Percentiles rank a stretch among this genome's conserved stretches.
These are phyloP conservation scores for Myriosclerotinia duriaeana DNA, from an alignment of 2,329 filamentous ascomycete species.

Conservation along the genomic window DNA sequence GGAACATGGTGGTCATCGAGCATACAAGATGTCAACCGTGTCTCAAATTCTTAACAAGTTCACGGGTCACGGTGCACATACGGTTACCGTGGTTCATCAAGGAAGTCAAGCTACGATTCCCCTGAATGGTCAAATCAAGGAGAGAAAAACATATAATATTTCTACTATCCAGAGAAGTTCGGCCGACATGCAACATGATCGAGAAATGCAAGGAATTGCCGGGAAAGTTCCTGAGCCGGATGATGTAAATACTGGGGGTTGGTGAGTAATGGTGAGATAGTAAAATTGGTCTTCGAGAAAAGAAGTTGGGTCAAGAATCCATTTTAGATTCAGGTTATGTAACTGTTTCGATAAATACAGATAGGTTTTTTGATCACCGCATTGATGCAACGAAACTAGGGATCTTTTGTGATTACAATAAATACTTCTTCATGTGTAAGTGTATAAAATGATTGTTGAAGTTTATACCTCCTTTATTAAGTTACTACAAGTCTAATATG, in stretches of 20 bases:
- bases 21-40: slow-evolving; percentile 21
- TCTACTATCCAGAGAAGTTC: slow-evolving; percentile 11
- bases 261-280: background rate
- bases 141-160: slow-evolving; percentile 13
- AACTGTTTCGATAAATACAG: background rate
- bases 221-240: slow-evolving; percentile 17
- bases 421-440: too few relatives aligned
- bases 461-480: too few relatives aligned
- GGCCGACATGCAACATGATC: slow-evolving; percentile 16
- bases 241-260: slow-evolving; percentile 21
- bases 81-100: slow-evolving; percentile 16
- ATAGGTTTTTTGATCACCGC: background rate
- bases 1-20: background rate
- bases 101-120: slow-evolving; percentile 13
- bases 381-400: background rate
- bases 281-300: background rate
- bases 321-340: slow-evolving; percentile 7
- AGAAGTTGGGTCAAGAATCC: slow-evolving; percentile 1
- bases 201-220: slow-evolving; percentile 15
- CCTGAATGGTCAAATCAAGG: background rate
- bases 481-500: too few relatives aligned
- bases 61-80: slow-evolving; percentile 18
- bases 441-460: background rate
- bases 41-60: slow-evolving; percentile 19
- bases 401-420: too few relatives aligned